phyloP scores from a whole-genome alignment of 179 eudicot genomes.

The Sideroxylon spinosum region DNA sequence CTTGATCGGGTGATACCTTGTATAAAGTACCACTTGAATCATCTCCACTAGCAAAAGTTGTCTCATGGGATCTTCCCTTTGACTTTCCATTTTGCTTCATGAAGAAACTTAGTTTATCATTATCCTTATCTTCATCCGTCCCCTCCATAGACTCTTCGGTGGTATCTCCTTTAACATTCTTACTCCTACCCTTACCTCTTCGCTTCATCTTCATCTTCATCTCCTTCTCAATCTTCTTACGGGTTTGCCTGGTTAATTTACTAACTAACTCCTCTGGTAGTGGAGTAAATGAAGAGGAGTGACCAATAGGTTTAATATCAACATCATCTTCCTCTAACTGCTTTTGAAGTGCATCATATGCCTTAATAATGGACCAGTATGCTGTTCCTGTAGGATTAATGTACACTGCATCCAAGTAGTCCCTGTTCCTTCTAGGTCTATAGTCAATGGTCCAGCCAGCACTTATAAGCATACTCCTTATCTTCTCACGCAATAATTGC shows the following conservation, averaged over 20 bases:
- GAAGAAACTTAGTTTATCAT: constrained; percentile 42
- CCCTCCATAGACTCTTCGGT: constrained; percentile 41
- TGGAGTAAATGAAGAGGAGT: constrained; percentile 51
- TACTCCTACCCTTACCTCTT: constrained; percentile 38
- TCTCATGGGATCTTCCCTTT: constrained; percentile 40
- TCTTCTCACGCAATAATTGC: constrained; percentile 81
- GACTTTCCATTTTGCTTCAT: constrained; percentile 44
- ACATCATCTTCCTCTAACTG: constrained; percentile 63
- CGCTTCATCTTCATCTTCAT: constrained; percentile 76
- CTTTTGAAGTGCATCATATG: constrained; percentile 92
- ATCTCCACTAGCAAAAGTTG: constrained; percentile 30
- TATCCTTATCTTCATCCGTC: constrained; percentile 46
- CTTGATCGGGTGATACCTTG: constrained; percentile 17
- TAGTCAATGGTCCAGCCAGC: constrained; percentile 98
- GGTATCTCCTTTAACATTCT: constrained; percentile 34
- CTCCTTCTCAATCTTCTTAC: constrained; percentile 77
- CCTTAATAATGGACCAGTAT: constrained; percentile 93
- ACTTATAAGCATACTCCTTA: constrained; percentile 64
- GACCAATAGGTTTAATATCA: constrained; percentile 32
- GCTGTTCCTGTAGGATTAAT: constrained; percentile 87
- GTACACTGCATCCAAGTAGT: constrained; percentile 91
- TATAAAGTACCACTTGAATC: constrained; percentile 32
- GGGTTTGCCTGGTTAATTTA: constrained; percentile 84
- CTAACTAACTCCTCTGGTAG: constrained; percentile 65
- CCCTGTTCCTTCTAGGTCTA: constrained; percentile 91